Evolutionary conservation across 129 eudicot species (phyloP).

Genomic region (Deinandra increscens): DNA sequence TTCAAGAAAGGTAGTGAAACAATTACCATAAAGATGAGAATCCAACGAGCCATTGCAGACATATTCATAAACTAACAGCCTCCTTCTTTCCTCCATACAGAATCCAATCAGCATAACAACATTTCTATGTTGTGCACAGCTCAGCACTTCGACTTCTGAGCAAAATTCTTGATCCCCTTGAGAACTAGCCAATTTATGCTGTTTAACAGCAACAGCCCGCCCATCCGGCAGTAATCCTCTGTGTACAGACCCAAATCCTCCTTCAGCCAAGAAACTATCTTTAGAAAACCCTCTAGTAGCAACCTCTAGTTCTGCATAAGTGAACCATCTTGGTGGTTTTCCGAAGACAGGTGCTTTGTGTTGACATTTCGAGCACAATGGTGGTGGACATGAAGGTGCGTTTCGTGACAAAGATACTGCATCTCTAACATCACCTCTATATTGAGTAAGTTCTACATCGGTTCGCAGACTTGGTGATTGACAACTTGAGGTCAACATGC

Average conservation of each 20-base stretch:
- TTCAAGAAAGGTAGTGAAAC: background rate
- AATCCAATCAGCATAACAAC: constrained; percentile 97
- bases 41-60: constrained; percentile 93
- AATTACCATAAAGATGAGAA: constrained; percentile 88
- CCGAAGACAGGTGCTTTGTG: constrained; percentile 94
- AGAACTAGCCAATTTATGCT: constrained; percentile 93
- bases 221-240: constrained; percentile 90
- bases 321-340: constrained; percentile 94
- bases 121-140: constrained; percentile 98
- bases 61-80: constrained; percentile 85
- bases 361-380: constrained; percentile 88
- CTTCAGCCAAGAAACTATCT: constrained; percentile 93
- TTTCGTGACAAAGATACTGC: constrained; percentile 71
- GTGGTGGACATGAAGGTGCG: constrained; percentile 81
- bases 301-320: constrained; percentile 78
- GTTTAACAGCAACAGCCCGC: constrained; percentile 89
- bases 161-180: constrained; percentile 98
- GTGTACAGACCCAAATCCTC: constrained; percentile 93
- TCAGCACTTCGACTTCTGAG: constrained; percentile 95
- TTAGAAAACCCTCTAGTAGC: constrained; percentile 85
- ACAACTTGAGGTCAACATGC: constrained; percentile 39
- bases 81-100: constrained; percentile 84
- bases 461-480: constrained; percentile 19
- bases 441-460: constrained; percentile 22
- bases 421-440: constrained; percentile 74